Evolutionary conservation across 2,329 filamentous ascomycete species (phyloP), one percentile per base, ranked within the genome.

Genomic region (Ophiostoma sp.): DNA sequence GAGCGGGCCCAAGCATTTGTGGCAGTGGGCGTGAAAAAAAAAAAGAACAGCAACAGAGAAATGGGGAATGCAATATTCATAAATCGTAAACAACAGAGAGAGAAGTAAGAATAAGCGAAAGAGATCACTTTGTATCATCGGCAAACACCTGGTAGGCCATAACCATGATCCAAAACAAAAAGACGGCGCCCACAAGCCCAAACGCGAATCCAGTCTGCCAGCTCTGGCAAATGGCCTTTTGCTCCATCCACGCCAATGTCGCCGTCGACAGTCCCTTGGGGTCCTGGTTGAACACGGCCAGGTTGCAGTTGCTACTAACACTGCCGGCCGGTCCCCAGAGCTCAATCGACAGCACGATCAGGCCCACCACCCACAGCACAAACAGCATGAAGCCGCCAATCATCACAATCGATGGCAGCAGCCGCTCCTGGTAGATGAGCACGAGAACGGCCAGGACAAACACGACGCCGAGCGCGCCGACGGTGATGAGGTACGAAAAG

Each of bases 151-250:
- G 86, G 74, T 88, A 87, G 13, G 87, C 85, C 84, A 90, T 89
- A 72, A 89, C 80, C 82, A 89, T 89, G 75, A 89, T 86, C 87
- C 87, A 90, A n/a, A 90, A 76, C 71, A 89, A 77, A 73, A 89
- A 89, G 0, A 89, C 79, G 23, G 78, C 80, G 0, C 87, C 88
- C 1, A 88, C 83, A 33, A 90, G 77, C 23, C 83, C 83, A 76
- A 90, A 87, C 0, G 87, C 83, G 77, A 89, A 90, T 1, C 86
- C 85, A 1, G 88, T 83, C 74, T 88, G 84, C 88, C 88, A 90
- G 62, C 83, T 83, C 78, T 88, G 85, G 77, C 87, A 90, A 74
- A 90, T 90, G 67, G 81, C 86, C 75, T 80, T 80, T 77, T 90
- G 87, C 78, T 89, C 79, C 74, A 90, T 75, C 85, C 87, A 90